These are phyloP conservation scores for Dendrobium catenatum DNA, from an alignment of 106 monocot genomes.

Conservation along the genomic window DNA sequence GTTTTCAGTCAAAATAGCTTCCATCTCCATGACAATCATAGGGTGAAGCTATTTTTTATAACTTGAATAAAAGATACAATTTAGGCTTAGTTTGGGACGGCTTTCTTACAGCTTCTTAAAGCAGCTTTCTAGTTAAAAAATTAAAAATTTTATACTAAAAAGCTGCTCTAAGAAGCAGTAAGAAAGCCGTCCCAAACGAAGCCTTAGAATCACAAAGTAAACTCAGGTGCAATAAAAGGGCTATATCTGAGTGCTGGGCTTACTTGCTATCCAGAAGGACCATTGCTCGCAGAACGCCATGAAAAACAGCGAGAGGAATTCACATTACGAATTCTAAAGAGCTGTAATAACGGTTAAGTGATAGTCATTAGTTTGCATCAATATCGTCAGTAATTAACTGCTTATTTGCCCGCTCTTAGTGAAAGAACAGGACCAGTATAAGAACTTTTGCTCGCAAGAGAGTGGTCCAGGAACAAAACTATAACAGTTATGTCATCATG, in stretches of 20 bases:
- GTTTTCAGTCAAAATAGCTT: not conserved
- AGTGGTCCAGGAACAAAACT: constrained; percentile 9
- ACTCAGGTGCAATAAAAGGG: not conserved
- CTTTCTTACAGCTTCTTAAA: too few species aligned
- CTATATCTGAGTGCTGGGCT: not conserved
- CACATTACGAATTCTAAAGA: too few species aligned
- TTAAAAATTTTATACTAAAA: too few species aligned
- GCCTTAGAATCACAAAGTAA: not conserved
- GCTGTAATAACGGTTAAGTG: too few species aligned
- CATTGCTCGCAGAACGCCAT: too few species aligned
- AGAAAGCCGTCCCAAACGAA: too few species aligned
- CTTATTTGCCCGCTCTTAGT: constrained; percentile 2
- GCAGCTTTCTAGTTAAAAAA: too few species aligned
- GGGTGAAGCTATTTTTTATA: not conserved
- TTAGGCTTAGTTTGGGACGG: too few species aligned
- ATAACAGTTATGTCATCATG: constrained; percentile 14
- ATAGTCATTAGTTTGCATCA: not conserved
- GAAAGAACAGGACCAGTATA: constrained; percentile 3
- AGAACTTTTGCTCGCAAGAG: constrained; percentile 1
- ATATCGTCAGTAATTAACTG: not conserved
- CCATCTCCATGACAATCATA: not conserved
- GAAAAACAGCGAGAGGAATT: too few species aligned
- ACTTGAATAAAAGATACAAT: not conserved
- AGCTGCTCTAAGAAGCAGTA: too few species aligned
- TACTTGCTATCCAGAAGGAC: too few species aligned